phyloP scores from a whole-genome alignment of 2,329 filamentous ascomycete species.

The Microascus cirrosus region DNA sequence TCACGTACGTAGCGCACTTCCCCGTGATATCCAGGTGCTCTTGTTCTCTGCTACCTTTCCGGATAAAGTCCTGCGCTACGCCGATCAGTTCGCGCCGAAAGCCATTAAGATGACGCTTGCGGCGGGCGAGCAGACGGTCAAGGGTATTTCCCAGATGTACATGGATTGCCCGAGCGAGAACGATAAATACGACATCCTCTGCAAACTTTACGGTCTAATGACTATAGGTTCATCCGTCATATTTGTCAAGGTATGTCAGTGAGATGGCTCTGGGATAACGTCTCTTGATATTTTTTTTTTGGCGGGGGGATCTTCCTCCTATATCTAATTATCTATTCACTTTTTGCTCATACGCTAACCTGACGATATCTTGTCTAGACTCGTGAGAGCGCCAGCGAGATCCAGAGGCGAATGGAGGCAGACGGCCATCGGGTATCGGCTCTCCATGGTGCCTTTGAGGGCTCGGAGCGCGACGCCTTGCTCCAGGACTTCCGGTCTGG shows the following conservation, averaged over 20 bases:
- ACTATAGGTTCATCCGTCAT: constrained; percentile 97
- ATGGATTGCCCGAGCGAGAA: constrained; percentile 78
- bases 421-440: constrained; percentile 91
- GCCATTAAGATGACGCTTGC: constrained; percentile 81
- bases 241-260: constrained; percentile 67
- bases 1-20: constrained; percentile 48
- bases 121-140: constrained; percentile 86
- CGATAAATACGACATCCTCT: constrained; percentile 78
- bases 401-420: constrained; percentile 72
- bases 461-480: constrained; percentile 68
- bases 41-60: constrained; percentile 95
- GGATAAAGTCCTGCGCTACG: constrained; percentile 73
- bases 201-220: constrained; percentile 91
- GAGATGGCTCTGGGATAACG: background rate
- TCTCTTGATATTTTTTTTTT: background rate
- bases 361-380: constrained; percentile 39
- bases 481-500: constrained; percentile 81
- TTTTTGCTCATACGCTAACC: background rate
- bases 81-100: constrained; percentile 70
- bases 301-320: background rate
- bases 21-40: constrained; percentile 68
- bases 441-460: constrained; percentile 80
- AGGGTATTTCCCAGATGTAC: constrained; percentile 96
- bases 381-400: constrained; percentile 72
- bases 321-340: background rate